Evolutionary conservation across 2,329 filamentous ascomycete genomes (phyloP), one percentile per base, ranked within the genome.

Genomic region (Venturia nashicola): DNA sequence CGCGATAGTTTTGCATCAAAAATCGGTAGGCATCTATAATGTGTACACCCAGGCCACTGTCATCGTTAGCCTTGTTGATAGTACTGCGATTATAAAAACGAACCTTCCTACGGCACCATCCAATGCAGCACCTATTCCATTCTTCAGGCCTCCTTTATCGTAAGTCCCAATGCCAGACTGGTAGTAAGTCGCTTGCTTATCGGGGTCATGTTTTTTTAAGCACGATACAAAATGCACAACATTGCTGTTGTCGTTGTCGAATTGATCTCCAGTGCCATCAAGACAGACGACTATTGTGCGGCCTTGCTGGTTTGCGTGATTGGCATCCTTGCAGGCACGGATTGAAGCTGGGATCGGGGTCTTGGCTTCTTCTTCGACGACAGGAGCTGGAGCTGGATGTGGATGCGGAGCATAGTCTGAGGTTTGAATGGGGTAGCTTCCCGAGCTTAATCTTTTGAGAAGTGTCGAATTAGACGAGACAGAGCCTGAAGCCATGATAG

Each of bases 151-250:
- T 40, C 72, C 71, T 14, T 71, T 72, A 65, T 74, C 73, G 63
- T 79, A 79, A 11, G 77, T 79, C 12, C 77, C 77, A 61, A 79
- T 78, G 16, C 77, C 77, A n/a, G 73, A 72, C 67, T 79, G 77
- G 62, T 78, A 78, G 68, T 78, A 77, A 0, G 71, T 73, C 44
- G 77, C 65, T 65, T 77, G 75, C 61, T 66, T 43, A 7, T 66
- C 65, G 5, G 73, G 73, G 59, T 73, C 68, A 64, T 76, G 72
- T 67, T 79, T 79, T 69, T 77, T 78, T 51, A 79, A 68, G 65
- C 75, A 77, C 27, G 72, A 72, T 23, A 78, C 74, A 27, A 79
- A 73, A 61, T 78, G 73, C n/a, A 61, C 62, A 18, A 59, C 51
- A 48, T 64, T 64, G 16, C 36, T 55, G 66, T 79, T 78, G 66